Conservation (phyloP, 2,329 filamentous ascomycete species). For the Arthrinium puccinioides region DNA sequence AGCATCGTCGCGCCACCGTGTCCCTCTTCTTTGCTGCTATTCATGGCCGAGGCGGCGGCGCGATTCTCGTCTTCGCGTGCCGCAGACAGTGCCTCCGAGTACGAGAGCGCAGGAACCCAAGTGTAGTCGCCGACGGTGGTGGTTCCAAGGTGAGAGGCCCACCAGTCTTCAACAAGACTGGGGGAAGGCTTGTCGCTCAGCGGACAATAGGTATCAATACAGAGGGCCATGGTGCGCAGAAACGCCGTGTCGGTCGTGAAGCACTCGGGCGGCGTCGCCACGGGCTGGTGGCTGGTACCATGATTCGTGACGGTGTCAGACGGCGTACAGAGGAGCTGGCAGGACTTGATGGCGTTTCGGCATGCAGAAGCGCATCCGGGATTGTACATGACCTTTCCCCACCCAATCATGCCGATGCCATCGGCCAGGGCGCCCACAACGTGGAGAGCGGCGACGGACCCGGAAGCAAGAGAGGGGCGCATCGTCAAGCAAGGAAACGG, state of each 20-base stretch:
- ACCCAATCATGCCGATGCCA: conserved; percentile 9
- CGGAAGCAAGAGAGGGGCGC: not conserved
- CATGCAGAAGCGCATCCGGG: conserved; percentile 9
- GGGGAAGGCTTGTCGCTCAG: conserved; percentile 11
- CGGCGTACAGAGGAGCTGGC: conserved; percentile 19
- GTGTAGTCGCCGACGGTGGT: no score
- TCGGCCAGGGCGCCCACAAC: not conserved
- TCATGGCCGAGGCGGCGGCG: no score
- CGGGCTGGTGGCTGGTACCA: conserved; percentile 15
- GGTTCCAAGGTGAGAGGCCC: no score
- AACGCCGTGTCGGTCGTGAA: conserved; percentile 21
- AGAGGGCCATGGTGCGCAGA: conserved; percentile 25
- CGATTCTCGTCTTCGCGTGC: no score
- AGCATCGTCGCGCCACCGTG: no score
- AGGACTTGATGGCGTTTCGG: conserved; percentile 17
- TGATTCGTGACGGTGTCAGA: conserved; percentile 8
- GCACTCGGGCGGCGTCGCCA: conserved; percentile 18
- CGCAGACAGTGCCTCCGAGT: no score
- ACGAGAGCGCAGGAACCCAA: no score
- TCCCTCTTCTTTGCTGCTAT: conserved; percentile 15
- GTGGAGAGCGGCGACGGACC: not conserved
- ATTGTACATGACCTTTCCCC: conserved; percentile 9
- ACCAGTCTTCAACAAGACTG: no score
- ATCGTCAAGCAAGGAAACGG: no score
- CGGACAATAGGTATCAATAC: conserved; percentile 24